Evolutionary conservation across 495 filamentous ascomycete species (phyloP), one percentile per base, ranked within the genome.

Genomic region (Physcia stellaris): DNA sequence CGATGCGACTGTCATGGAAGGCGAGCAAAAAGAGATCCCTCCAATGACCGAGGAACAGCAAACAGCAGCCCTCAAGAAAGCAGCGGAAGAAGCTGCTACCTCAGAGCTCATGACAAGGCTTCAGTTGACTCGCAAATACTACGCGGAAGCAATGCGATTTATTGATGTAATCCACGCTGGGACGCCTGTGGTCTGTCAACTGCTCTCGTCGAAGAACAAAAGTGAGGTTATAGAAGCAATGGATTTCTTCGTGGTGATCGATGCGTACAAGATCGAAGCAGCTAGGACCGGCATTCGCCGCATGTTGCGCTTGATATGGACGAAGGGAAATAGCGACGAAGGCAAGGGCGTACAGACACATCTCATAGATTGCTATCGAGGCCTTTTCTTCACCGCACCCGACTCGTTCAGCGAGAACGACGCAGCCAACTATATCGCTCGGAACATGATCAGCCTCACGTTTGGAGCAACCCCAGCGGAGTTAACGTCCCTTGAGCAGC

Each of bases 391-490:
- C 48, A 81, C 88, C 55, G 87, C 90, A 1, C 90, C 90, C 0
- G 83, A 84, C 35, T 72, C 71, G 23, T 94, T 94, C 59, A 82
- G 63, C 17, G 68, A 74, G 6, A 96, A 95, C 50, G 90, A 96
- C 54, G 74, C 86, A 7, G 90, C 90, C 18, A 96, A 90, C 57
- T 96, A 87, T 50, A 83, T 99, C 50, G 88, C 88, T 24, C 74
- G 87, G 34, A 96, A 95, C 61, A 96, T 99, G 92, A 95, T 96
- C 57, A 93, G 83, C 61, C 63, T 99, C 44, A 99, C 90, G 0
- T 95, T 94, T 55, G 88, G 86, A 12, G 83, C 86, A 4, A 93
- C 86, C 0, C 82, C 86, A 3, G 90, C 90, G 1, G 90, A 99
- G 52, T 66, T 96, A 23, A 99, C 90, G 2, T 94, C 85, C 26